Base-by-base conservation (phyloP, 169 alveolate genomes). In the Plasmodium vivax region DNA sequence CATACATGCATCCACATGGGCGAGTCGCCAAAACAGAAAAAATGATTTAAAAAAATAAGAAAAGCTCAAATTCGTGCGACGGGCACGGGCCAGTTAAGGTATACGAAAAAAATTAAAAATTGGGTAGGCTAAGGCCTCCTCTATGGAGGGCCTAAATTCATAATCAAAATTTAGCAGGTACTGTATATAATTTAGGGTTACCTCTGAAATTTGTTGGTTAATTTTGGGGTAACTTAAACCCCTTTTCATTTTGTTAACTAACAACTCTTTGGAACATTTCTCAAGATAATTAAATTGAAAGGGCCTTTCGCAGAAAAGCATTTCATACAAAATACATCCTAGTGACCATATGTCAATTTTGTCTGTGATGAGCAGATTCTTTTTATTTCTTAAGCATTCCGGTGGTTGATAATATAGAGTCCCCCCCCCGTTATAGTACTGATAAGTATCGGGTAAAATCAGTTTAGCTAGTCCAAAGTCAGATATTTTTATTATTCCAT, bases 341-440 rank as follows among this genome's bases (percentile, higher is more conserved):
- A 98, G 96, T 32, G 99, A 98, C 99, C 99, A 98, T 58, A 98
- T 97, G 81, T 98, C 99, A 72, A 98, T 98, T 96, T 97, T 96
- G 92, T 96, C 97, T 41, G 97, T 95, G 81, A 96, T 91, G 85
- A 32, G 96, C 56, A 95, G 82, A 72, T 88, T 94, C 94, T 83
- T 96, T 36, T 92, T 97, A 82, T 85, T 95, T 95, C 84, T 95
- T 74, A 98, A 96, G 74, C 98, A 97, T 88, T 98, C 99, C 12
- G 99, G 99, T 8, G 99, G 98, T 95, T 98, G 99, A 95, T 98
- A 98, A 97, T 98, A 97, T 43, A 98, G 96, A 10, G 99, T 98
- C 47, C 99, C 99, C n/a, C 99, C 99, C 7, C 99, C 99, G 16
- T 96, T 97, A 91, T 94, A 75, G 82, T 94, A 84, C 38, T 92